Percentiles rank a stretch among this genome's conserved stretches.
phyloP scores from a whole-genome alignment of 1,139 yeast species.

The Geotrichum klebahnii region DNA sequence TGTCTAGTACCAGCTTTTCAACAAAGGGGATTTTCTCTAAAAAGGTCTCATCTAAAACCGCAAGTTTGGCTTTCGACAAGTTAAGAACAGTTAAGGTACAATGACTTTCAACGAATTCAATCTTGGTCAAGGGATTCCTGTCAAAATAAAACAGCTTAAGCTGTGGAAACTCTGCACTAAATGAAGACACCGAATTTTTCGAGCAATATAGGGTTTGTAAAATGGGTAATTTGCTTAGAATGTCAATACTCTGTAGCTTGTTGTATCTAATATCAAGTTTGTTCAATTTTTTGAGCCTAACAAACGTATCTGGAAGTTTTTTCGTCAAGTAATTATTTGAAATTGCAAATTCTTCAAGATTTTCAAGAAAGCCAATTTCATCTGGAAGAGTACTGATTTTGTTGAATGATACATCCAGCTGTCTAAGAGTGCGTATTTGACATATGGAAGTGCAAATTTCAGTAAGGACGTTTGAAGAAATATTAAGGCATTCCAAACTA shows the following conservation, averaged over 20 bases:
- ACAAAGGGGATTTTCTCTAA: conserved; percentile 59
- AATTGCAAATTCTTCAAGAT: conserved; percentile 64
- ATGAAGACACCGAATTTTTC: conserved; percentile 70
- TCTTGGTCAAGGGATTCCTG: conserved; percentile 77
- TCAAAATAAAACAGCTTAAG: conserved; percentile 48
- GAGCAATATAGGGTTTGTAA: conserved; percentile 71
- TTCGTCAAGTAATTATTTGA: conserved; percentile 66
- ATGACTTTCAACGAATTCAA: conserved; percentile 56
- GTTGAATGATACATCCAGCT: conserved; percentile 81
- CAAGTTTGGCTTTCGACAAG: conserved; percentile 74
- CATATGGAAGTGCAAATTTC: conserved; percentile 66
- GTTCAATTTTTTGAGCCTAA: conserved; percentile 53
- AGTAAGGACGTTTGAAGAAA: conserved; percentile 75
- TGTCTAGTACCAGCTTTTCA: conserved; percentile 72
- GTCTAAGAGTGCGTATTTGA: conserved; percentile 54
- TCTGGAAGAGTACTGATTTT: conserved; percentile 58
- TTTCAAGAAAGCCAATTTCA: conserved; percentile 53
- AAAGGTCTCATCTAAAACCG: conserved; percentile 64
- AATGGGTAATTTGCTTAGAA: conserved; percentile 59
- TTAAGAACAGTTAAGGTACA: conserved; percentile 66
- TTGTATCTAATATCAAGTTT: conserved; percentile 79
- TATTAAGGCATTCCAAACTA: conserved; percentile 57
- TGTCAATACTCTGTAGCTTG: conserved; percentile 59
- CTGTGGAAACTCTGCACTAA: conserved; percentile 46
- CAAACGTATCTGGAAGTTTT: conserved; percentile 52